phyloP scores from a whole-genome alignment of 768 basidiomycete genomes.

The Pluteus cervinus region DNA sequence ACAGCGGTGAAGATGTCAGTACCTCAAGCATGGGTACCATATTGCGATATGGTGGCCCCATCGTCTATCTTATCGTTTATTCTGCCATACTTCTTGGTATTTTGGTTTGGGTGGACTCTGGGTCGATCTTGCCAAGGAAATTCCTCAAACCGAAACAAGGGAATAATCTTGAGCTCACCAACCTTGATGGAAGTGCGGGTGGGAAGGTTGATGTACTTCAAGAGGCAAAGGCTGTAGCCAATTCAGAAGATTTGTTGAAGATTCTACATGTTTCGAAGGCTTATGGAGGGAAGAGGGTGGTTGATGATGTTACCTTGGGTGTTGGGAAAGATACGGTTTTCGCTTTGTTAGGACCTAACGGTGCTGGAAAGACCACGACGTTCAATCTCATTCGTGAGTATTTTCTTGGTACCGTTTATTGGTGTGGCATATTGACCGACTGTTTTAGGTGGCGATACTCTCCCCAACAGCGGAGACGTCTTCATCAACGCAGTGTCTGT shows the following conservation, averaged over 20 bases:
- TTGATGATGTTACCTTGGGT: constrained; percentile 69
- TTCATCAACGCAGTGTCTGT: constrained; percentile 63
- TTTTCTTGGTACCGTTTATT: background rate
- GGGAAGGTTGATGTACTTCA: constrained; percentile 44
- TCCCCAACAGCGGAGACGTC: constrained; percentile 65
- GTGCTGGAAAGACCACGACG: constrained; percentile 78
- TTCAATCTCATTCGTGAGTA: constrained; percentile 73
- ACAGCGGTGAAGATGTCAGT: constrained; percentile 37
- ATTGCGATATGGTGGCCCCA: constrained; percentile 65
- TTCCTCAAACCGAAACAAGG: too few species aligned
- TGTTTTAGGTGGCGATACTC: constrained; percentile 55
- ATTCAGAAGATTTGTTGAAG: constrained; percentile 51
- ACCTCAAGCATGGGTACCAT: constrained; percentile 45
- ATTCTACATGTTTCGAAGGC: constrained; percentile 60
- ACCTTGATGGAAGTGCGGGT: constrained; percentile 8
- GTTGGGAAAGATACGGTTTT: constrained; percentile 59
- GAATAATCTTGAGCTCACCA: too few species aligned
- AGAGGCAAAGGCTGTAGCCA: constrained; percentile 43
- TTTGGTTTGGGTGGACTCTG: constrained; percentile 70
- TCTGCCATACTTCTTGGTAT: constrained; percentile 51
- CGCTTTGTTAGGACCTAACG: constrained; percentile 75
- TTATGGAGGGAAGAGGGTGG: constrained; percentile 50
- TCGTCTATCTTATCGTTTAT: constrained; percentile 63
- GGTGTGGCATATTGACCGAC: background rate
- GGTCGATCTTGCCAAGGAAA: constrained; percentile 44